A percentile compares a stretch with the other conserved stretches of the same genome.
Evolutionary conservation across 306 rosid genomes (phyloP).

Genomic region (Quercus bicolor): DNA sequence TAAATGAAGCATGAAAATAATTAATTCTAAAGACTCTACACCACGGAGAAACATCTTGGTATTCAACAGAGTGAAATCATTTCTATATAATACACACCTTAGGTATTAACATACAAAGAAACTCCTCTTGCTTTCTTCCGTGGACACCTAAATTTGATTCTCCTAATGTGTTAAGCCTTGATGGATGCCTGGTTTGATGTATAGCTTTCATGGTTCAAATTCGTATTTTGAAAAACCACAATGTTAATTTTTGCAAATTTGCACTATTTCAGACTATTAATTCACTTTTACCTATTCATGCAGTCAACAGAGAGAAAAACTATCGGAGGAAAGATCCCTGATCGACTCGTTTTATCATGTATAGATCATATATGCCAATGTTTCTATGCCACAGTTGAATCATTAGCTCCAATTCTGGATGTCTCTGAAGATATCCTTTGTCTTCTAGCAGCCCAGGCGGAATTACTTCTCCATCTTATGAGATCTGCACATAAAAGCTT

Average conservation of each 20-base stretch:
- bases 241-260: neutral
- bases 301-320: slow-evolving; percentile 48
- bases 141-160: neutral
- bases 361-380: slow-evolving; percentile 59
- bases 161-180: neutral
- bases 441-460: slow-evolving; percentile 67
- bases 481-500: slow-evolving; percentile 49
- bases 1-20: neutral
- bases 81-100: neutral
- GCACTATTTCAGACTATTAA: slow-evolving; percentile 4
- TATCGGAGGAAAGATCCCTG: slow-evolving; percentile 33
- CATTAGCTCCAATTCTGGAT: slow-evolving; percentile 46
- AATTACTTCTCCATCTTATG: slow-evolving; percentile 57
- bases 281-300: slow-evolving; percentile 31
- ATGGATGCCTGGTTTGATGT: neutral
- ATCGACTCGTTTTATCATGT: slow-evolving; percentile 47
- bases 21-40: slow-evolving; percentile 1
- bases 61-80: neutral
- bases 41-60: neutral
- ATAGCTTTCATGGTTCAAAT: neutral
- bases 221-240: neutral
- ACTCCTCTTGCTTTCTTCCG: neutral
- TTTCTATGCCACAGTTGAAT: slow-evolving; percentile 57
- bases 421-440: slow-evolving; percentile 55
- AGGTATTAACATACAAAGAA: neutral